These are phyloP conservation scores for Didymella segeticola DNA, from an alignment of 2,329 filamentous ascomycete genomes.

Conservation along the genomic window DNA sequence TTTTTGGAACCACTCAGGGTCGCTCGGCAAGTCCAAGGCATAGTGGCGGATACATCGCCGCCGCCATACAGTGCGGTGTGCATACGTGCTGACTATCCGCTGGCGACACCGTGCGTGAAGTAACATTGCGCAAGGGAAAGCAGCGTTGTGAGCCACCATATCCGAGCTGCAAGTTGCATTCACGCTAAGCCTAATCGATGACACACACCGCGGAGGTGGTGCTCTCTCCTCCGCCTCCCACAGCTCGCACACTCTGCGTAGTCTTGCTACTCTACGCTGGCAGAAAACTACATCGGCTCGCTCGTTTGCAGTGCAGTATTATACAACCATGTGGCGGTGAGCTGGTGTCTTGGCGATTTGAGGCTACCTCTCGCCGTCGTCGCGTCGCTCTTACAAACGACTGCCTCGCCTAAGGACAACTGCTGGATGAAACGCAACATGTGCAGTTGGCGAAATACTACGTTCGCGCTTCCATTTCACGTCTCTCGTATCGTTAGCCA, in stretches of 20 bases:
- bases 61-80: slow-evolving; percentile 25
- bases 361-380: neutral
- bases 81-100: slow-evolving; percentile 17
- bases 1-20: slow-evolving; percentile 35
- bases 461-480: neutral
- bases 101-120: slow-evolving; percentile 22
- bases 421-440: neutral
- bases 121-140: slow-evolving; percentile 25
- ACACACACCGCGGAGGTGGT: slow-evolving; percentile 15
- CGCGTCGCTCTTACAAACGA: neutral
- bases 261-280: neutral
- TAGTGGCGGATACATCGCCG: slow-evolving; percentile 22
- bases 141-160: neutral
- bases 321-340: slow-evolving; percentile 13
- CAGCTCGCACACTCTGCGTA: neutral
- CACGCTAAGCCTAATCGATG: slow-evolving; percentile 14
- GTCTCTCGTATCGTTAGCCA: neutral
- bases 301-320: neutral
- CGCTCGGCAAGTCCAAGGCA: slow-evolving; percentile 12
- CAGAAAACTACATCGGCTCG: neutral
- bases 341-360: slow-evolving; percentile 12
- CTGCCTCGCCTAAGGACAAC: neutral
- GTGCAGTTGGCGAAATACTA: neutral
- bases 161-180: slow-evolving; percentile 1
- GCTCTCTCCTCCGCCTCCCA: neutral